Evolutionary conservation across 495 filamentous ascomycete genomes (phyloP).

Genomic region (Penicillium crystallinum): DNA sequence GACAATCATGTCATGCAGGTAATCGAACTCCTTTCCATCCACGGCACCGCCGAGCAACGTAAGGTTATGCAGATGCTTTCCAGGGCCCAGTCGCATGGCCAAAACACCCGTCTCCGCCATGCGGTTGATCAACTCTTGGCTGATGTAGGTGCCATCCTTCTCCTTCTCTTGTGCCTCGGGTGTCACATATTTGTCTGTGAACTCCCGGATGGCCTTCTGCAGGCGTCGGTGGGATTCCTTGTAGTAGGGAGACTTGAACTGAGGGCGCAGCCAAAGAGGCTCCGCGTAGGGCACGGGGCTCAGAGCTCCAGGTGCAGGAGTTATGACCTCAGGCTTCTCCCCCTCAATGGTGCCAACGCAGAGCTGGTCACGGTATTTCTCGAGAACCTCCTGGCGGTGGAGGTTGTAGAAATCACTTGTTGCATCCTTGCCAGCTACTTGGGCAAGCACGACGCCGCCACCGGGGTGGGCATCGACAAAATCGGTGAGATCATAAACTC

Average conservation of each 20-base stretch:
- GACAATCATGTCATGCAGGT: slow-evolving; percentile 77
- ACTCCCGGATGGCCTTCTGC: slow-evolving; percentile 67
- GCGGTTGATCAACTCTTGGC: slow-evolving; percentile 68
- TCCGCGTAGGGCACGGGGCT: slow-evolving; percentile 76
- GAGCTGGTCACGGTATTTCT: slow-evolving; percentile 64
- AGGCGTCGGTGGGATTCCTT: slow-evolving; percentile 68
- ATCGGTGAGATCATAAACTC: slow-evolving; percentile 55
- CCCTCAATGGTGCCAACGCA: slow-evolving; percentile 70
- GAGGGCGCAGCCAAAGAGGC: slow-evolving; percentile 71
- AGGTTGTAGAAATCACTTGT: slow-evolving; percentile 54
- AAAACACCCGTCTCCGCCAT: slow-evolving; percentile 71
- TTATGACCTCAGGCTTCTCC: slow-evolving; percentile 69
- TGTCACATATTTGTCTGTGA: slow-evolving; percentile 63
- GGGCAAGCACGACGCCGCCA: slow-evolving; percentile 47
- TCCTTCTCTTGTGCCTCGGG: slow-evolving; percentile 80
- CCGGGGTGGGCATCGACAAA: slow-evolving; percentile 59
- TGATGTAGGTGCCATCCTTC: slow-evolving; percentile 66
- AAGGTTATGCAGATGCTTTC: slow-evolving; percentile 71
- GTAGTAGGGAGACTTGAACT: slow-evolving; percentile 80
- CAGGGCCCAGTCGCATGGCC: slow-evolving; percentile 79
- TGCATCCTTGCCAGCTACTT: slow-evolving; percentile 54
- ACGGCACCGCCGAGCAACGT: slow-evolving; percentile 64
- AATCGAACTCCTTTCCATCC: slow-evolving; percentile 77
- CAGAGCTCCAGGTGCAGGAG: slow-evolving; percentile 64
- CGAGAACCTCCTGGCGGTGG: slow-evolving; percentile 59